Percentiles rank a stretch among this genome's conserved stretches.
Evolutionary conservation across 306 rosid genomes (phyloP).

Genomic region (Prunus mume): DNA sequence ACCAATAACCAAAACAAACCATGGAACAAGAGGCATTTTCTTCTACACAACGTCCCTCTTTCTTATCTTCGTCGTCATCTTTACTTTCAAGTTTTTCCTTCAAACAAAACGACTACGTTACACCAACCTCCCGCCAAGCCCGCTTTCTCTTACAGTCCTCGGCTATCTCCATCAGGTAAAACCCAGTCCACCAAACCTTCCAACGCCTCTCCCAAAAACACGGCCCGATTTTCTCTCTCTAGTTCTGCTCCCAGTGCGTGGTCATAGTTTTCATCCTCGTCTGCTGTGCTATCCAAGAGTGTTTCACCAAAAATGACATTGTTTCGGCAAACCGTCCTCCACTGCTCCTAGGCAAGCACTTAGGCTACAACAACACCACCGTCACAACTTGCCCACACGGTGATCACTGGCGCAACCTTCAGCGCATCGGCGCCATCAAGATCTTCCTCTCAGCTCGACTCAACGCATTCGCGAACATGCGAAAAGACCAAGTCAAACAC

Average conservation of each 20-base stretch:
- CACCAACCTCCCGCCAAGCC: conserved; percentile 50
- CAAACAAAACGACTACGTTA: background rate
- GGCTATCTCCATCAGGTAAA: conserved; percentile 56
- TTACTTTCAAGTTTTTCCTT: conserved; percentile 26
- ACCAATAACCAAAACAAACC: background rate
- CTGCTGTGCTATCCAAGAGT: conserved; percentile 45
- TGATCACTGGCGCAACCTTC: conserved; percentile 74
- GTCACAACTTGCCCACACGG: conserved; percentile 38
- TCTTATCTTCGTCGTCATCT: conserved; percentile 5
- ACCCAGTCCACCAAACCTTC: conserved; percentile 35
- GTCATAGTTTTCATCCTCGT: conserved; percentile 47
- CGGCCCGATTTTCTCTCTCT: conserved; percentile 35
- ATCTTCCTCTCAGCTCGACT: conserved; percentile 43
- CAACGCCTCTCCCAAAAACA: conserved; percentile 35
- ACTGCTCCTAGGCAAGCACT: conserved; percentile 24
- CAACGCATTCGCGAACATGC: conserved; percentile 22
- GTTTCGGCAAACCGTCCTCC: conserved; percentile 47
- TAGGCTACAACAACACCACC: conserved; percentile 42
- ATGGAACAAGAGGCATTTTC: background rate
- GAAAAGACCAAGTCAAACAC: conserved; percentile 40
- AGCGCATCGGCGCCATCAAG: conserved; percentile 52
- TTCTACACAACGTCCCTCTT: conserved; percentile 1
- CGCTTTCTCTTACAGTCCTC: conserved; percentile 47
- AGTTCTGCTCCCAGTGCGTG: conserved; percentile 24
- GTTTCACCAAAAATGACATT: conserved; percentile 66